Conservation (phyloP, 352 stramenopile genomes). For the Pythium sukuiense region DNA sequence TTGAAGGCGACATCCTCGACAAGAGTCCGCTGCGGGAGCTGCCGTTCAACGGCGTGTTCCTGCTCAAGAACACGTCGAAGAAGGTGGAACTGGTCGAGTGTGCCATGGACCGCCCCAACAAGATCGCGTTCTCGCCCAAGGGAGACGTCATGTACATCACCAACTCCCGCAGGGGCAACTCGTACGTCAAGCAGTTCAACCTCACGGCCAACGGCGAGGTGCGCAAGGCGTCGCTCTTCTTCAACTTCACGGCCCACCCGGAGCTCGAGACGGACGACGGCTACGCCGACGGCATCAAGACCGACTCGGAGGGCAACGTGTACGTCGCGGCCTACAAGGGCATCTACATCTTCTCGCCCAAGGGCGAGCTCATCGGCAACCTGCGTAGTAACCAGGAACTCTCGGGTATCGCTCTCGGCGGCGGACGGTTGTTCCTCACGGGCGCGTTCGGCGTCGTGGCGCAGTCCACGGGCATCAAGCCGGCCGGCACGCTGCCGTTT, state of each 20-base stretch:
- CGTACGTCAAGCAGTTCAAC: conserved; percentile 75
- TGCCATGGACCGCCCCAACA: conserved; percentile 79
- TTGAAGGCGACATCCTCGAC: conserved; percentile 65
- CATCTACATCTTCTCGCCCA: conserved; percentile 65
- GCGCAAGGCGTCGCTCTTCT: conserved; percentile 58
- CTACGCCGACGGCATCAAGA: conserved; percentile 74
- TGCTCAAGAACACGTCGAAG: conserved; percentile 50
- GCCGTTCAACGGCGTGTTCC: conserved; percentile 79
- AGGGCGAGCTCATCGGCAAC: conserved; percentile 52
- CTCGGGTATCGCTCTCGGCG: conserved; percentile 59
- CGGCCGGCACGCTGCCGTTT: conserved; percentile 3
- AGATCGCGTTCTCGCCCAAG: conserved; percentile 75
- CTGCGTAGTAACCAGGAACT: conserved; percentile 59
- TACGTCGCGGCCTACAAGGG: conserved; percentile 78
- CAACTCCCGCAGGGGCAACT: conserved; percentile 76
- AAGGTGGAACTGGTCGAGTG: conserved; percentile 68
- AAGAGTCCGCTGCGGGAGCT: conserved; percentile 71
- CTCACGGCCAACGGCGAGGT: conserved; percentile 55
- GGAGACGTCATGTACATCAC: conserved; percentile 79
- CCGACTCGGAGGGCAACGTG: conserved; percentile 69
- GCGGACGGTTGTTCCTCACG: conserved; percentile 76
- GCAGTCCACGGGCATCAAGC: conserved; percentile 29
- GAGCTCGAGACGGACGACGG: conserved; percentile 59
- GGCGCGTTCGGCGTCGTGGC: conserved; percentile 68
- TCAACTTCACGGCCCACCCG: conserved; percentile 73